Evolutionary conservation across 768 basidiomycete genomes (phyloP).

Genomic region (Mycena sanguinolenta): DNA sequence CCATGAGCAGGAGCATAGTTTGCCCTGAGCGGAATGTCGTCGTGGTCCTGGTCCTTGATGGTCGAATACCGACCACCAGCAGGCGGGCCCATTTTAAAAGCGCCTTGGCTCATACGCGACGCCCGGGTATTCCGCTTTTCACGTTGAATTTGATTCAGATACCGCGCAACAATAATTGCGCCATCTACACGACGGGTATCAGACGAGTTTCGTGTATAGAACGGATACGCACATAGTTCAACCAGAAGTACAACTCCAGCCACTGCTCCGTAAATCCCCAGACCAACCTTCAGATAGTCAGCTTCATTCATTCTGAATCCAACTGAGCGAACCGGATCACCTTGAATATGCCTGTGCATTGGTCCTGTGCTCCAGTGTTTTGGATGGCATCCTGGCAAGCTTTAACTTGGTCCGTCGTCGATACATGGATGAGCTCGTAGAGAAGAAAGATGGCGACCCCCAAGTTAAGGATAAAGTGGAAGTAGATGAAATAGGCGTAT

Average conservation of each 20-base stretch:
- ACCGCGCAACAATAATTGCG: conserved; percentile 66
- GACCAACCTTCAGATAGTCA: conserved; percentile 47
- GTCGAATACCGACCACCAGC: conserved; percentile 46
- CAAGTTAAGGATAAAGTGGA: conserved; percentile 70
- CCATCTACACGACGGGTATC: conserved; percentile 57
- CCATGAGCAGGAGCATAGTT: conserved; percentile 27
- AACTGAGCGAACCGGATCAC: conserved; percentile 2
- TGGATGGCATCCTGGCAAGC: conserved; percentile 62
- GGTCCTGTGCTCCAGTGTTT: conserved; percentile 54
- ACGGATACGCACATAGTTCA: conserved; percentile 66
- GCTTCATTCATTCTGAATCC: background rate
- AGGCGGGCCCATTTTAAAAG: conserved; percentile 49
- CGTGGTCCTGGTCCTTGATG: conserved; percentile 37
- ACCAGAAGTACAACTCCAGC: conserved; percentile 60
- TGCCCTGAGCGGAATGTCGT: conserved; percentile 31
- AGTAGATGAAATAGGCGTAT: conserved; percentile 69
- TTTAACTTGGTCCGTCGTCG: conserved; percentile 54
- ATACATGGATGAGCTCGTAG: conserved; percentile 60
- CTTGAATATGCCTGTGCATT: conserved; percentile 59
- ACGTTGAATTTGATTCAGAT: conserved; percentile 63
- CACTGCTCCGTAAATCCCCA: conserved; percentile 61
- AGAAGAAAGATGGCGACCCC: conserved; percentile 66
- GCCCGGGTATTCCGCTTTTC: conserved; percentile 61
- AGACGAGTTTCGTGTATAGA: conserved; percentile 1
- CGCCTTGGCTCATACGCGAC: conserved; percentile 50